phyloP scores from a whole-genome alignment of 805 yeast species.

The Suhomyces xylopsoci region DNA sequence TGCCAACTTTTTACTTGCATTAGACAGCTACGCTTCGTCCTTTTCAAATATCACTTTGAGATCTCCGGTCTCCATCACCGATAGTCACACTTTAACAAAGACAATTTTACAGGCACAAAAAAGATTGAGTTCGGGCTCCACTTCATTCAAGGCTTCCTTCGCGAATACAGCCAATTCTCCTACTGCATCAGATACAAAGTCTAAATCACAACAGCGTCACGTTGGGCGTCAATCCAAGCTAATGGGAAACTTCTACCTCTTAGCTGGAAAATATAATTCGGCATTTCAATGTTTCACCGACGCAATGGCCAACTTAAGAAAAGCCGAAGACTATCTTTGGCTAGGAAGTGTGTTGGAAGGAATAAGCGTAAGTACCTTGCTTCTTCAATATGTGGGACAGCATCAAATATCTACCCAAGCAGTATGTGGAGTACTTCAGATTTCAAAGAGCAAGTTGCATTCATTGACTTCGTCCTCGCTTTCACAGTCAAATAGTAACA shows the following conservation, averaged over 20 bases:
- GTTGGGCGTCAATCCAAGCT: conserved; percentile 75
- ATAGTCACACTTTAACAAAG: conserved; percentile 42
- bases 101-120: conserved; percentile 43
- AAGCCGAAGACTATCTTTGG: conserved; percentile 79
- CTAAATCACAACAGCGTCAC: conserved; percentile 43
- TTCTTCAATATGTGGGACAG: conserved; percentile 55
- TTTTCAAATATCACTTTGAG: conserved; percentile 76
- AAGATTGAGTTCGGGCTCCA: conserved; percentile 36
- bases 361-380: conserved; percentile 59
- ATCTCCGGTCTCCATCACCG: conserved; percentile 70
- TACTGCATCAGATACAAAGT: conserved; percentile 21
- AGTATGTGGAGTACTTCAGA: conserved; percentile 30
- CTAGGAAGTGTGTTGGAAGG: conserved; percentile 85
- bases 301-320: conserved; percentile 56
- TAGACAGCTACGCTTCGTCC: conserved; percentile 69
- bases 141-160: conserved; percentile 34
- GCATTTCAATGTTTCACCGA: conserved; percentile 77
- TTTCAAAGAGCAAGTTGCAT: conserved; percentile 23
- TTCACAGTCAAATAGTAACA: conserved; percentile 35
- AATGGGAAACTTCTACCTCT: conserved; percentile 68
- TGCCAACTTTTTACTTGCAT: conserved; percentile 54
- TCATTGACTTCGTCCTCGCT: conserved; percentile 13
- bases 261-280: conserved; percentile 74
- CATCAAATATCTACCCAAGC: conserved; percentile 45
- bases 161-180: conserved; percentile 8